A percentile compares a stretch with the other conserved stretches of the same genome.
phyloP scores from a whole-genome alignment of 257 asterid species.

The Fraxinus americana region DNA sequence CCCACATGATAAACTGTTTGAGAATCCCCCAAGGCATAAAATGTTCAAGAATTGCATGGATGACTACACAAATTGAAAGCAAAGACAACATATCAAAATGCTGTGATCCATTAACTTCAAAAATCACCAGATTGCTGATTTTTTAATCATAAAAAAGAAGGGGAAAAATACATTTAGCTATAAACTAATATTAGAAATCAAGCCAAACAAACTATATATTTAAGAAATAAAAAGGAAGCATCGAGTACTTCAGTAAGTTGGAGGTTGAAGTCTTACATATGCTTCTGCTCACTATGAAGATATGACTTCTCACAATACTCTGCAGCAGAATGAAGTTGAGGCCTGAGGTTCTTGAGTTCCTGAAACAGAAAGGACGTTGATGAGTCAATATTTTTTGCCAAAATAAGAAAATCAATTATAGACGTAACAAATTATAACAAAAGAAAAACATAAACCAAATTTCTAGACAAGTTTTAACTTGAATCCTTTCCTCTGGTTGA shows the following conservation, averaged over 20 bases:
- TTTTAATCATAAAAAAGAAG: background rate
- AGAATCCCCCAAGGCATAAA: background rate
- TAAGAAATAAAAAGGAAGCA: conserved; percentile 15
- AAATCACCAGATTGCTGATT: background rate
- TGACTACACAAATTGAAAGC: background rate
- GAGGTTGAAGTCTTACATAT: conserved; percentile 55
- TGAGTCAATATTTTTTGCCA: background rate
- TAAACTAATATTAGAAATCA: conserved; percentile 9
- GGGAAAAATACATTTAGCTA: background rate
- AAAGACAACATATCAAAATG: background rate
- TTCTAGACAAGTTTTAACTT: background rate
- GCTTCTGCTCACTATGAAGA: conserved; percentile 83
- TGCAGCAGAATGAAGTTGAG: conserved; percentile 94
- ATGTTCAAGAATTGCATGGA: background rate
- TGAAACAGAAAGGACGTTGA: conserved; percentile 29
- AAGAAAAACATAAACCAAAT: too few species aligned
- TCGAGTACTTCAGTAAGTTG: conserved; percentile 10
- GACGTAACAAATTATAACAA: too few species aligned
- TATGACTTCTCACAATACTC: conserved; percentile 92
- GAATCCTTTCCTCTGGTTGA: background rate
- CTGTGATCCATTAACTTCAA: background rate
- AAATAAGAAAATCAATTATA: background rate
- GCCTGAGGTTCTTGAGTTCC: conserved; percentile 93
- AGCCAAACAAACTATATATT: conserved; percentile 6
- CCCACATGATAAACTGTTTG: background rate